Conservation (phyloP, 371 early-diverging fungal genomes). For the Zopfochytrium polystomum region DNA sequence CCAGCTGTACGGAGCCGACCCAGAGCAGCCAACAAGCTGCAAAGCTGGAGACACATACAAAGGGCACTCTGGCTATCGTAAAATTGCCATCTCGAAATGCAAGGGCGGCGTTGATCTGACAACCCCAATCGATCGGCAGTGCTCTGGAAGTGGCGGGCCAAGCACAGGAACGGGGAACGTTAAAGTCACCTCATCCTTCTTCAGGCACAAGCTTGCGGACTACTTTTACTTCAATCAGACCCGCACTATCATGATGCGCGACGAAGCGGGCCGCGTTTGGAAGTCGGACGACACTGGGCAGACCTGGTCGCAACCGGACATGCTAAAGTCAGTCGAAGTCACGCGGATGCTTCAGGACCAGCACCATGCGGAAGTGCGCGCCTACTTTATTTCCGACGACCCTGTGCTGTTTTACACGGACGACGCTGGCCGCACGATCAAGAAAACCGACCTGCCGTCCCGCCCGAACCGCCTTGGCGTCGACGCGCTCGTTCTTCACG, state of each 20-base stretch:
- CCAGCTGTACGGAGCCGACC: constrained; percentile 35
- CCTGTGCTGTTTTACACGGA: constrained; percentile 62
- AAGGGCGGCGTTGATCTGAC: constrained; percentile 53
- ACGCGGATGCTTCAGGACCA: constrained; percentile 66
- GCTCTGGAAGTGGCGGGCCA: constrained; percentile 47
- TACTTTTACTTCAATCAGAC: constrained; percentile 67
- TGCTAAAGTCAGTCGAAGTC: constrained; percentile 35
- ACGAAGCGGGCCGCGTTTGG: constrained; percentile 45
- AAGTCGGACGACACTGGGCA: constrained; percentile 73
- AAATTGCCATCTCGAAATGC: constrained; percentile 58
- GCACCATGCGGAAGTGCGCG: constrained; percentile 57
- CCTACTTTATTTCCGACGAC: constrained; percentile 67
- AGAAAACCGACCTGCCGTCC: constrained; percentile 54
- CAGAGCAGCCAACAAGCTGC: constrained; percentile 40
- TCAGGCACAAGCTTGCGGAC: constrained; percentile 52
- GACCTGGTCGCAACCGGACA: constrained; percentile 54
- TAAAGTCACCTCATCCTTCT: constrained; percentile 25
- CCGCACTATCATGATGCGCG: constrained; percentile 43
- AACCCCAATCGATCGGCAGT: constrained; percentile 53
- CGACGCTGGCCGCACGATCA: constrained; percentile 67
- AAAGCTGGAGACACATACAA: constrained; percentile 61
- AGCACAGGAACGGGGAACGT: constrained; percentile 17
- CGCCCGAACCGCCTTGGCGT: constrained; percentile 59
- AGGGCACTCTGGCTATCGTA: constrained; percentile 83
- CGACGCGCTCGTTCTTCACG: constrained; percentile 62